These are phyloP conservation scores for Hebeloma cylindrosporum DNA, from an alignment of 768 basidiomycete genomes.

Conservation along the genomic window DNA sequence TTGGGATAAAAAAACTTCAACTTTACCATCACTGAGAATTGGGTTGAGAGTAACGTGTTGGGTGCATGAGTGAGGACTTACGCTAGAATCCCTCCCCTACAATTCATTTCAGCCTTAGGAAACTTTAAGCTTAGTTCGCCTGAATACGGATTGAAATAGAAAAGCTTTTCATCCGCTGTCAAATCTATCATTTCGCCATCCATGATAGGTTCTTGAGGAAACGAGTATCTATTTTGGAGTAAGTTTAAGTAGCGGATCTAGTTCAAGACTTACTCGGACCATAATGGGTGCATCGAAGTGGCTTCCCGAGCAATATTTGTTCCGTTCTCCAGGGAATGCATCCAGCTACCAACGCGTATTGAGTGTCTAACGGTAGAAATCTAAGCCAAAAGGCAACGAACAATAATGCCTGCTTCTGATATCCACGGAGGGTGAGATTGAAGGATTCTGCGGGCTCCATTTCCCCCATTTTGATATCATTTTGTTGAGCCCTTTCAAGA, in stretches of 20 bases:
- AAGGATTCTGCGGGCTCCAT: constrained; percentile 85
- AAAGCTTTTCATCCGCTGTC: constrained; percentile 72
- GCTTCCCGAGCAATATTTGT: constrained; percentile 66
- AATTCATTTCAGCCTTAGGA: constrained; percentile 74
- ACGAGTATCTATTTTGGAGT: constrained; percentile 57
- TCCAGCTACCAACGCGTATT: constrained; percentile 62
- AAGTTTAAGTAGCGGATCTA: constrained; percentile 10
- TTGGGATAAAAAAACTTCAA: constrained; percentile 9
- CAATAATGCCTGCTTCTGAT: constrained; percentile 92
- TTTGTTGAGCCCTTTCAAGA: constrained; percentile 69
- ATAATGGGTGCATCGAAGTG: constrained; percentile 85
- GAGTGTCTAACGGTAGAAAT: neutral
- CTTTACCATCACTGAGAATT: constrained; percentile 40
- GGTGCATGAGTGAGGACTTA: too few relatives aligned
- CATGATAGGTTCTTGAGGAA: constrained; percentile 56
- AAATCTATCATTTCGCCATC: constrained; percentile 69
- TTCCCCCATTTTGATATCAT: constrained; percentile 72
- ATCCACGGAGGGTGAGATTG: constrained; percentile 70
- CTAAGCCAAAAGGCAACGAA: constrained; percentile 30
- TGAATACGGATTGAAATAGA: constrained; percentile 91
- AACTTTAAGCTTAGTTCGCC: constrained; percentile 86
- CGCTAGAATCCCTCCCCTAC: constrained; percentile 89
- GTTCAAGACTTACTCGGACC: constrained; percentile 72
- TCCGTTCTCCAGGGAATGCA: constrained; percentile 83
- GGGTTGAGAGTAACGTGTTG: too few relatives aligned